Evolutionary conservation across 345 rosid species (phyloP).

Genomic region (Eucalyptus brandiana): DNA sequence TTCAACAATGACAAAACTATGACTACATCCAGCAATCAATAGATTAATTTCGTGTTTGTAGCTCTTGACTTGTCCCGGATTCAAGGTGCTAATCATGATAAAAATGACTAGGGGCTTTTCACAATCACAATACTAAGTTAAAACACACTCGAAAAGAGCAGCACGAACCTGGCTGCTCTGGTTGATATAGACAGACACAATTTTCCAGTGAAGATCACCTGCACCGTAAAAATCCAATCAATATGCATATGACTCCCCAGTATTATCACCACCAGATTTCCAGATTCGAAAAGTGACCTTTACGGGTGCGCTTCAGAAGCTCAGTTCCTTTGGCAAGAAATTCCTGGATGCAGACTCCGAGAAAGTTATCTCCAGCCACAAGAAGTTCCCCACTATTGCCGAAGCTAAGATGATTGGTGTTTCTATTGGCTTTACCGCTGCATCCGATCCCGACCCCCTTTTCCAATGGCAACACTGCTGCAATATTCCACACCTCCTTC

Average conservation of each 20-base stretch:
- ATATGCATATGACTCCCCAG: not conserved
- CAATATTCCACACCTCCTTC: conserved; percentile 74
- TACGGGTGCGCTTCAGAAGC: conserved; percentile 90
- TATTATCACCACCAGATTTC: not conserved
- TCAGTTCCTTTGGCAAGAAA: conserved; percentile 72
- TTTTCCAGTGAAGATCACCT: conserved; percentile 97
- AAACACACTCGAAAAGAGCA: not conserved
- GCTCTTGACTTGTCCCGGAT: not conserved
- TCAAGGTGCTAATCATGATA: not conserved
- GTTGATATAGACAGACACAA: conserved; percentile 75
- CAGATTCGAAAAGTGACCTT: conserved; percentile 25
- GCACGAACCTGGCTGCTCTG: conserved; percentile 35
- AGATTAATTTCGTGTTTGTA: not conserved
- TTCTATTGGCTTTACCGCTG: conserved; percentile 16
- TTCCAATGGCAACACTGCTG: conserved; percentile 67
- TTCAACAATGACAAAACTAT: not conserved
- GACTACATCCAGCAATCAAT: not conserved
- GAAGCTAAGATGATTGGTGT: conserved; percentile 11
- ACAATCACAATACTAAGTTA: not conserved
- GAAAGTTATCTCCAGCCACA: conserved; percentile 42
- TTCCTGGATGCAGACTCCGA: conserved; percentile 47
- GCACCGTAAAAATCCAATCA: not conserved
- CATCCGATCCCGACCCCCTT: conserved; percentile 22
- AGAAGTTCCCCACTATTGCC: conserved; percentile 41
- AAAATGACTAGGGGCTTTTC: not conserved